phyloP scores from a whole-genome alignment of 768 basidiomycete species.

The Boletus bicolor region DNA sequence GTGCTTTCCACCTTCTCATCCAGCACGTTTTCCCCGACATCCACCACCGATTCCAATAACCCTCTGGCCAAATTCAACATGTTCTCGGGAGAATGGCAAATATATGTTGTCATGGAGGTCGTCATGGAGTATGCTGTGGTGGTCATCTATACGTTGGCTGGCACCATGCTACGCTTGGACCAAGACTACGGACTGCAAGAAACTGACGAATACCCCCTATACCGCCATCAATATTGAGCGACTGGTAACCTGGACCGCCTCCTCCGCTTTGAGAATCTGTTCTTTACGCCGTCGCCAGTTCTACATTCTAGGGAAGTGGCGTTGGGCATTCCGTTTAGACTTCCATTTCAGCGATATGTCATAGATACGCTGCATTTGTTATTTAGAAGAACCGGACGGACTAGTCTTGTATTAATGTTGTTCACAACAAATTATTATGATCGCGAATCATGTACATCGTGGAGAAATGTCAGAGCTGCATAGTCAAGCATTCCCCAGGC shows the following conservation, averaged over 20 bases:
- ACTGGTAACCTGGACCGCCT: background rate
- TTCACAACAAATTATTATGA: no score
- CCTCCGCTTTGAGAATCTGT: background rate
- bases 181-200: conserved; percentile 30
- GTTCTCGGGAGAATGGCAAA: conserved; percentile 52
- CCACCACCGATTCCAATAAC: conserved; percentile 17
- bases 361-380: background rate
- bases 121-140: conserved; percentile 57
- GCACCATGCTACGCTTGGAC: conserved; percentile 28
- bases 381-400: background rate
- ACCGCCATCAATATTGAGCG: conserved; percentile 33
- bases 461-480: conserved; percentile 55
- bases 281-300: background rate
- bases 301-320: background rate
- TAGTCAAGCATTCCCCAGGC: conserved; percentile 69
- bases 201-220: conserved; percentile 30
- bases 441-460: background rate
- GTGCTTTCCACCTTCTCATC: conserved; percentile 57
- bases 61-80: conserved; percentile 55
- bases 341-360: background rate
- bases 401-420: background rate
- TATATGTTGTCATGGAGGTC: conserved; percentile 57
- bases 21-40: conserved; percentile 36
- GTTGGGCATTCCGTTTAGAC: background rate
- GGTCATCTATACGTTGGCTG: conserved; percentile 39